These are phyloP conservation scores for Smittium culicis DNA, from an alignment of 371 early-diverging fungal species.

Conservation along the genomic window DNA sequence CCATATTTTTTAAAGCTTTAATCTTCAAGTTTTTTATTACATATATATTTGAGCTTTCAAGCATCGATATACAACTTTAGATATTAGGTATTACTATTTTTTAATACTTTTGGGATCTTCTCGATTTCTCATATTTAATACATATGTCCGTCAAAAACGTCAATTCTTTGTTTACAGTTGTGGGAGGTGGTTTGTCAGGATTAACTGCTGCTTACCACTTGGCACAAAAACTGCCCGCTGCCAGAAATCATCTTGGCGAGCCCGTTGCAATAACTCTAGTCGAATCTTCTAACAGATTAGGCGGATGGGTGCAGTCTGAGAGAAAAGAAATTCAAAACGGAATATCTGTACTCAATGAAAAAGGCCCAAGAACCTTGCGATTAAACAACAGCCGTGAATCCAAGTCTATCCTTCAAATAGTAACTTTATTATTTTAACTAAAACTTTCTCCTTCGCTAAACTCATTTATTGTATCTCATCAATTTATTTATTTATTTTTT, in stretches of 20 bases:
- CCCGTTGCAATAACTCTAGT: constrained; percentile 46
- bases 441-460: neutral
- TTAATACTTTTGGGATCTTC: no score
- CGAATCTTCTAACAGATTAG: constrained; percentile 55
- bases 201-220: constrained; percentile 75
- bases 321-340: constrained; percentile 27
- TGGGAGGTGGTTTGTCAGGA: constrained; percentile 89
- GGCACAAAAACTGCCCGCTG: constrained; percentile 36
- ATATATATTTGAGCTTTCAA: no score
- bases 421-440: constrained; percentile 29
- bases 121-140: no score
- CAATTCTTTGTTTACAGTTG: constrained; percentile 33
- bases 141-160: no score
- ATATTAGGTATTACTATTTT: no score
- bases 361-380: constrained; percentile 77
- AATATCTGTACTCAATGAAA: constrained; percentile 50
- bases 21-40: no score
- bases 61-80: no score
- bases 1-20: no score
- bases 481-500: neutral
- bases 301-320: constrained; percentile 75
- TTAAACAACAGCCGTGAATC: constrained; percentile 55
- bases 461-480: neutral
- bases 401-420: constrained; percentile 60
- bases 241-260: neutral